Evolutionary conservation across 2,329 filamentous ascomycete species (phyloP).

Genomic region (Curvularia spicifera): DNA sequence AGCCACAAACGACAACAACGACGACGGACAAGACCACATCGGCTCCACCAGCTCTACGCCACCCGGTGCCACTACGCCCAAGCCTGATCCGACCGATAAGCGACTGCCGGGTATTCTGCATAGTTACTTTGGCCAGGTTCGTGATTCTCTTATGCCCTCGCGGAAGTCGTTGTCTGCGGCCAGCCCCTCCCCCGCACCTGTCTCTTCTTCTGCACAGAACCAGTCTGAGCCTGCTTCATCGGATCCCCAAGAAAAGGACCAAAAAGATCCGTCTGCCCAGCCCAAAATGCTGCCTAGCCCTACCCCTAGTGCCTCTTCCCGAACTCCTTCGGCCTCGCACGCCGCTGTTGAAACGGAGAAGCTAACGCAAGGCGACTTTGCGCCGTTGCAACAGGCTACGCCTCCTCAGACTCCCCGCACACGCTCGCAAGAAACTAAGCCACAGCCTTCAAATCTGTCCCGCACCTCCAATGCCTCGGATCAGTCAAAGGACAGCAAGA

Average conservation of each 20-base stretch:
- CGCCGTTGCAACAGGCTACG: constrained; percentile 77
- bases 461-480: constrained; percentile 57
- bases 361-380: constrained; percentile 83
- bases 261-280: constrained; percentile 37
- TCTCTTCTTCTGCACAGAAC: constrained; percentile 30
- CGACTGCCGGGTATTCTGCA: constrained; percentile 91
- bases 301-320: constrained; percentile 55
- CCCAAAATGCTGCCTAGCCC: constrained; percentile 62
- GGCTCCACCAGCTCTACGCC: constrained; percentile 83
- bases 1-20: constrained; percentile 71
- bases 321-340: constrained; percentile 62
- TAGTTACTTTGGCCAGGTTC: constrained; percentile 99
- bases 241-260: constrained; percentile 35
- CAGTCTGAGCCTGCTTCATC: constrained; percentile 14
- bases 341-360: constrained; percentile 74
- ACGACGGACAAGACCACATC: constrained; percentile 75
- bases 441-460: constrained; percentile 54
- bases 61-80: constrained; percentile 89
- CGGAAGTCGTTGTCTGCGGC: constrained; percentile 48
- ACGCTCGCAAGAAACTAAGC: constrained; percentile 69
- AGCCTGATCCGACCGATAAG: constrained; percentile 93
- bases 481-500: constrained; percentile 49
- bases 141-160: constrained; percentile 67
- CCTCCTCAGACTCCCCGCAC: constrained; percentile 89
- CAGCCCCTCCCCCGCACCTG: constrained; percentile 48